Conservation (phyloP, 192 early-diverging fungal species). For the Gryganskiella cystojenkinii region DNA sequence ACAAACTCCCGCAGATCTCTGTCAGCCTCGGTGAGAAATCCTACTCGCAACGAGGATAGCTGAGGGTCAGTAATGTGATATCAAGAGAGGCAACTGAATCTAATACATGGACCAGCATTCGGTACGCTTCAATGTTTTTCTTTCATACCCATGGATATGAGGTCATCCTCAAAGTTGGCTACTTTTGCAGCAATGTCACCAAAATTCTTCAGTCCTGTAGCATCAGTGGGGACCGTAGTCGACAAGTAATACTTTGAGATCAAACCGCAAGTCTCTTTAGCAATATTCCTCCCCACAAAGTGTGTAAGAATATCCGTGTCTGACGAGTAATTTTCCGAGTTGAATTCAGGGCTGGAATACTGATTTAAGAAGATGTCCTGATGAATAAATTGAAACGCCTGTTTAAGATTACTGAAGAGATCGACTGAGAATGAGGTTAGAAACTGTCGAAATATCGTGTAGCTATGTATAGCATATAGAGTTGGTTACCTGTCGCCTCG, state of each 20-base stretch:
- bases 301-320: constrained; percentile 28
- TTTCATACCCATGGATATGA: constrained; percentile 48
- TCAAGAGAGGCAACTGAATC: not conserved
- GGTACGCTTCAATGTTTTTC: no score
- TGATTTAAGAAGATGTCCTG: constrained; percentile 23
- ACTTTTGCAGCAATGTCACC: constrained; percentile 28
- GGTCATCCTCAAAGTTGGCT: constrained; percentile 43
- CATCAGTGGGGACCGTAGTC: constrained; percentile 32
- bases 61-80: not conserved
- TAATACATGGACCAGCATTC: not conserved
- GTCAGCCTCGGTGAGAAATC: constrained; percentile 38
- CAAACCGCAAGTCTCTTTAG: constrained; percentile 34
- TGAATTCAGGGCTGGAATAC: constrained; percentile 28
- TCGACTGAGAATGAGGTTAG: constrained; percentile 3
- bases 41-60: not conserved
- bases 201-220: constrained; percentile 32
- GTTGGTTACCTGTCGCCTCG: not conserved
- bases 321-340: constrained; percentile 16
- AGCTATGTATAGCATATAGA: no score
- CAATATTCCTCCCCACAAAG: constrained; percentile 36
- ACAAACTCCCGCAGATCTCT: constrained; percentile 54
- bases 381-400: constrained; percentile 28
- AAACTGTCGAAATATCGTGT: not conserved
- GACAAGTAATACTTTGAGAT: constrained; percentile 43
- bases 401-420: constrained; percentile 21